Conservation (phyloP, 148 eudicot genomes). For the Arctostaphylos glauca region DNA sequence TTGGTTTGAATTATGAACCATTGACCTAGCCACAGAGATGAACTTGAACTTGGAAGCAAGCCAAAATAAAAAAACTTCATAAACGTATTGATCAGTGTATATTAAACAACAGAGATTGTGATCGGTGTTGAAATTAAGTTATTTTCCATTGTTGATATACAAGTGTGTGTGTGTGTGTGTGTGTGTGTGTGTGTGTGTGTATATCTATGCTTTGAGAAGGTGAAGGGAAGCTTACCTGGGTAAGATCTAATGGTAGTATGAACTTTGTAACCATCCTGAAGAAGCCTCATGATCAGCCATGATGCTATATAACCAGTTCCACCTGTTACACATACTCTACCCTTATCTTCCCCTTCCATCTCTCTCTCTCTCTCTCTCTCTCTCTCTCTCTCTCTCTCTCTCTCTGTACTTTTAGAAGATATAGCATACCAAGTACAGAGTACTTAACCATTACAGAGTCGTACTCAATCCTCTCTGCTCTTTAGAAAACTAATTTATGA, state of each 20-base stretch:
- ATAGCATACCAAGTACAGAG: too few species aligned
- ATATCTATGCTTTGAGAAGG: too few species aligned
- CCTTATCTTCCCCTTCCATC: background rate
- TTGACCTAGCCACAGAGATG: background rate
- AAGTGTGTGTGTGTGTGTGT: too few species aligned
- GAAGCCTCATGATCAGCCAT: conserved; percentile 10
- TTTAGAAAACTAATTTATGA: too few species aligned
- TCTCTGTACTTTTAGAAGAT: too few species aligned
- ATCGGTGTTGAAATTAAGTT: too few species aligned
- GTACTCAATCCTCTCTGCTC: too few species aligned
- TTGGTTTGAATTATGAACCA: background rate
- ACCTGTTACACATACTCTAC: conserved; percentile 10
- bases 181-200: too few species aligned
- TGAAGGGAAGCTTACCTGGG: too few species aligned
- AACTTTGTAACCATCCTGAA: background rate
- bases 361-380: conserved; percentile 8
- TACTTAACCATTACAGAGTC: too few species aligned
- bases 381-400: background rate
- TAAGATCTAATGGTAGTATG: conserved; percentile 7
- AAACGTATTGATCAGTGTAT: background rate
- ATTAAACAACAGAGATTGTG: too few species aligned
- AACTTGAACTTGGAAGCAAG: background rate
- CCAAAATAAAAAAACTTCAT: background rate
- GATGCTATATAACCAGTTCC: conserved; percentile 7
- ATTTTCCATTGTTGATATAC: too few species aligned